Base-by-base conservation (phyloP, 768 basidiomycete genomes). In the Leccinum subtestaceum region DNA sequence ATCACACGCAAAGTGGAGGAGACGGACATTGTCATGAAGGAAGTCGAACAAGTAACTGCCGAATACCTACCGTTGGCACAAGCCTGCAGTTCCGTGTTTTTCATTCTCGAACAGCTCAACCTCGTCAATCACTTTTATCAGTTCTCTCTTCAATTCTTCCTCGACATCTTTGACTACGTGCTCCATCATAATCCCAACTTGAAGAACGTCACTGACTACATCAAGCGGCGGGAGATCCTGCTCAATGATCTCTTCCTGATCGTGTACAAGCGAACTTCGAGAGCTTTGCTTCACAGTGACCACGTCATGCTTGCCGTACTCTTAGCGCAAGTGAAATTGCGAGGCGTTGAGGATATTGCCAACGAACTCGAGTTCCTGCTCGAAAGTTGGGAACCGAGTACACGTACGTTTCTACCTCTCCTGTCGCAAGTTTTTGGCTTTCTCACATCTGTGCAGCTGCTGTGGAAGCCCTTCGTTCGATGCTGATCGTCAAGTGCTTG, bases 71-170 rank as follows among this genome's bases (percentile, higher is more conserved):
- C 96, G 9, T 76, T 99, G 51, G 96, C 97, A 0, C 93, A 95
- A 68, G 94, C 95, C 4, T 97, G 95, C 81, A 96, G 95, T 71
- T 87, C 93, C 1, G 87, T 98, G 46, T 99, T 93, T 84, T 99
- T 99, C 77, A 90, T 96, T 59, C 79, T 99, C 66, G 96, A 98
- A 68, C 95, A 98, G 68, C 82, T 98, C 52, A 89, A 93, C 70
- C 81, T 89, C 55, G 84, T 98, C 77, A 93, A 96, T 69, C 96
- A 97, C 75, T 98, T 98, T 79, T 99, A 99, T 70, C 93, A 98
- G 73, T 99, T 99, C 80, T 98, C 97, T 2, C 82, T 99, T 49
- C 88, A 81, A 29, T 98, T 96, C 82, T 99, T 99, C 89, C 83
- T 98, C 59, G 96, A 97, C 71, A 96, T 98, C 69, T 99, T 99